A percentile compares a stretch with the other conserved stretches of the same genome.
Conservation (phyloP, 2,329 filamentous ascomycete species). For the Fusarium camptoceras region DNA sequence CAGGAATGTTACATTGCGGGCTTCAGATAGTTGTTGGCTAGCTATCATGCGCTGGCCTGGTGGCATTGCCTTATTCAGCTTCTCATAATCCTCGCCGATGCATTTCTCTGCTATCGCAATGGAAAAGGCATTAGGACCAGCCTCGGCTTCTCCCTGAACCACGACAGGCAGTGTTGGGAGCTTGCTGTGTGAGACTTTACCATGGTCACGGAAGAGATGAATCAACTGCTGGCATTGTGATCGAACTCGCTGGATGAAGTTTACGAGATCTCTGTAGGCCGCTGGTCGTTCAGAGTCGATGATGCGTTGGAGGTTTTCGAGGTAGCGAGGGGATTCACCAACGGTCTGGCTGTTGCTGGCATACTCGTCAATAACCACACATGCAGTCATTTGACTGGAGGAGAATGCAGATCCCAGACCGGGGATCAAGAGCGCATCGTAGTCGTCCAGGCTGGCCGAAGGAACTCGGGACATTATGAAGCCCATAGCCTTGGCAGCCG, state of each 20-base stretch:
- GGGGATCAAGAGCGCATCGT: conserved; percentile 73
- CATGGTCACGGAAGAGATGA: conserved; percentile 91
- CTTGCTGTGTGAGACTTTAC: conserved; percentile 79
- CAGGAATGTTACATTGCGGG: conserved; percentile 74
- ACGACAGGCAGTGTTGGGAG: conserved; percentile 87
- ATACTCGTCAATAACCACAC: conserved; percentile 89
- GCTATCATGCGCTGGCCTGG: conserved; percentile 89
- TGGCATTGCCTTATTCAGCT: conserved; percentile 87
- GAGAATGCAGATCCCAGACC: conserved; percentile 79
- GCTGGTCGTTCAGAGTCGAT: conserved; percentile 84
- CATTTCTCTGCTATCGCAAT: conserved; percentile 89
- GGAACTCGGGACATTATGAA: conserved; percentile 84
- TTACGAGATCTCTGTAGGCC: conserved; percentile 90
- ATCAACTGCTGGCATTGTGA: conserved; percentile 92
- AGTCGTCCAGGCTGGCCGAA: conserved; percentile 69
- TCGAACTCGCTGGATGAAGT: conserved; percentile 87
- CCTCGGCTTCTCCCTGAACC: conserved; percentile 92
- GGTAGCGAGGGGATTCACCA: conserved; percentile 63
- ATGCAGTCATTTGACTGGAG: conserved; percentile 85
- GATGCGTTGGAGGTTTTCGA: conserved; percentile 75
- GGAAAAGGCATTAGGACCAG: conserved; percentile 92
- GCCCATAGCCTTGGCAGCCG: conserved; percentile 86
- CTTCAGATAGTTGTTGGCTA: conserved; percentile 81
- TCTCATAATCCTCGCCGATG: conserved; percentile 85
- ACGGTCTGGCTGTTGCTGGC: conserved; percentile 68